These are phyloP conservation scores for Solanum chmielewskii DNA, from an alignment of 257 asterid species.

Conservation along the genomic window DNA sequence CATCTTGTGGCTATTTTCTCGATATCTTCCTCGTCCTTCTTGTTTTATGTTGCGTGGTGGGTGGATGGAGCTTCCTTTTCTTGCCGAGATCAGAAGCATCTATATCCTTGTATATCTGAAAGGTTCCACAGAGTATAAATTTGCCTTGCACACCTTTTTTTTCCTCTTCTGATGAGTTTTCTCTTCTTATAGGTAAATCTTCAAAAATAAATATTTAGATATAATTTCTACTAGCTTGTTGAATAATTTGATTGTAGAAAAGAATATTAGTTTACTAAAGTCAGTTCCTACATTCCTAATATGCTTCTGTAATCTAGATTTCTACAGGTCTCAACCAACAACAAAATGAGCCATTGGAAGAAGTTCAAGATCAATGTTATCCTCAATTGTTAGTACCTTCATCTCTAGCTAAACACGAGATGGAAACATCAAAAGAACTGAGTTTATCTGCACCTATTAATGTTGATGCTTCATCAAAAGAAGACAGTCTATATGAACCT, in stretches of 20 bases:
- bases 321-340: constrained; percentile 39
- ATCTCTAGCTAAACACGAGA: constrained; percentile 24
- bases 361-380: constrained; percentile 39
- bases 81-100: not conserved
- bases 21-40: not conserved
- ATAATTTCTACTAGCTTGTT: not conserved
- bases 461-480: constrained; percentile 13
- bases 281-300: constrained; percentile 6
- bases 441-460: constrained; percentile 20
- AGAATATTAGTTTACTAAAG: not conserved
- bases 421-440: constrained; percentile 2
- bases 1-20: not conserved
- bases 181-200: not conserved
- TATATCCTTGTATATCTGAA: not conserved
- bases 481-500: constrained; percentile 13
- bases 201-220: not conserved
- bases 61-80: not conserved
- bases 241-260: not conserved
- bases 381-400: constrained; percentile 34
- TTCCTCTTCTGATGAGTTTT: not conserved
- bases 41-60: not conserved
- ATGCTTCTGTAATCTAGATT: constrained; percentile 21
- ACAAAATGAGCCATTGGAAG: constrained; percentile 26
- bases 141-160: not conserved
- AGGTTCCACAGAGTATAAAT: not conserved